These are phyloP conservation scores for Sclerospora graminicola DNA, from an alignment of 352 stramenopile genomes.

Conservation along the genomic window DNA sequence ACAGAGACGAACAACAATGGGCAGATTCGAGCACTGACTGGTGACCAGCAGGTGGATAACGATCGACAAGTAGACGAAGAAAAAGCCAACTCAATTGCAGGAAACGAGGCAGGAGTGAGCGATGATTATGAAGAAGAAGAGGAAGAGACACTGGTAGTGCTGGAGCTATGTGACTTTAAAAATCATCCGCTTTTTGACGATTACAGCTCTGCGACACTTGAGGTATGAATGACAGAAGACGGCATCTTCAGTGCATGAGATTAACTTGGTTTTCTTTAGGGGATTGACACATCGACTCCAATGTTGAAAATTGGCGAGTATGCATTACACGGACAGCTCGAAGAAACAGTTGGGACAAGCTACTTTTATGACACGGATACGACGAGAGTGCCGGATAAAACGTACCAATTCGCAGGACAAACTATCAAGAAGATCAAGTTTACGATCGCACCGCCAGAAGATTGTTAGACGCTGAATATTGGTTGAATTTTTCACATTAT, in stretches of 20 bases:
- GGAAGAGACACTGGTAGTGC: conserved; percentile 57
- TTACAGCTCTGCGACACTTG: conserved; percentile 45
- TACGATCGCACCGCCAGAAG: conserved; percentile 59
- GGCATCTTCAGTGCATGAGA: background rate
- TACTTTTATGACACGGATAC: conserved; percentile 71
- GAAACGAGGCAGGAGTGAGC: background rate
- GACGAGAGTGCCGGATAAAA: conserved; percentile 24
- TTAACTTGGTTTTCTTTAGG: conserved; percentile 16
- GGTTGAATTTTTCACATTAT: too few relatives aligned
- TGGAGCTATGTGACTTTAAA: conserved; percentile 75
- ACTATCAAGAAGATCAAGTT: conserved; percentile 77
- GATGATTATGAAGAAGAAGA: conserved; percentile 26
- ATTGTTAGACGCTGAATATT: conserved; percentile 8
- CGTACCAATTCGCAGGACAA: conserved; percentile 53
- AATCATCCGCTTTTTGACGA: conserved; percentile 72
- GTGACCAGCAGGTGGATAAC: conserved; percentile 3
- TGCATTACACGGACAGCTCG: conserved; percentile 46
- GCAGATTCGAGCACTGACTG: conserved; percentile 1
- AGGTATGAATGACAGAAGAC: conserved; percentile 22
- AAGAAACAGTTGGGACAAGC: conserved; percentile 70
- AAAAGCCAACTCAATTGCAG: background rate
- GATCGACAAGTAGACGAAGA: conserved; percentile 4
- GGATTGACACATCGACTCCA: conserved; percentile 55
- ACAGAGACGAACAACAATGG: background rate
- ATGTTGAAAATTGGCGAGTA: conserved; percentile 68